Evolutionary conservation across 306 rosid genomes (phyloP), one percentile per base, ranked within the genome.

Genomic region (Citrullus colocynthis): DNA sequence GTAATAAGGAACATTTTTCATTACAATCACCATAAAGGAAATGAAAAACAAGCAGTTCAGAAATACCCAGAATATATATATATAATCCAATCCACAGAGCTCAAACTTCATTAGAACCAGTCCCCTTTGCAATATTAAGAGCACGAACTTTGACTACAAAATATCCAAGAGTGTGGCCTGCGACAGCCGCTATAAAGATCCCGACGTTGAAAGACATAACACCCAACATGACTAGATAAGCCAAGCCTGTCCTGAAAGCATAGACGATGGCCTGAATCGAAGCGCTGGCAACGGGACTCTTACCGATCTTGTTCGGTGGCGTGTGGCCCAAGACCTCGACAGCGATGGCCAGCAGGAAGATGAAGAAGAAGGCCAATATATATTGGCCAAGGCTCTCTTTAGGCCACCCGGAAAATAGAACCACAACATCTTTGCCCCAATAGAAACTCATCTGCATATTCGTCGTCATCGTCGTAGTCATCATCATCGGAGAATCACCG

Each of bases 171-270:
- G 90, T 15, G 63, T 92, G 97, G 10, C 97, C 93, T 2, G 78
- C 49, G 44, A 92, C 82, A 3, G 91, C 97, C 14, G 90, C 91
- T 24, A 92, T 78, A 77, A 92, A 89, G 79, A 92, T 84, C 56
- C 96, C 92, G 0, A 41, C 37, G 8, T 92, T 92, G 79, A 90
- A 89, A 72, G 97, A 89, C 97, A 92, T 92, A 34, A 92, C 89
- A 7, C 91, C 72, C 49, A 90, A 89, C 97, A 92, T 92, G 4
- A 92, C 82, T 61, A 90, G 80, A 87, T 90, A 92, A 57, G 49
- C 12, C 56, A 90, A 85, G 42, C 84, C 51, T 7, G 81, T 84
- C 0, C 89, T 89, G 78, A 90, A 20, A 10, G 86, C 60, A 62
- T 86, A 57, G 30, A 86, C 17, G n/a, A 0, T 0, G 11, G 90